These are phyloP conservation scores for Wolfiporia cocos DNA, from an alignment of 1,284 basidiomycete genomes.

Conservation along the genomic window DNA sequence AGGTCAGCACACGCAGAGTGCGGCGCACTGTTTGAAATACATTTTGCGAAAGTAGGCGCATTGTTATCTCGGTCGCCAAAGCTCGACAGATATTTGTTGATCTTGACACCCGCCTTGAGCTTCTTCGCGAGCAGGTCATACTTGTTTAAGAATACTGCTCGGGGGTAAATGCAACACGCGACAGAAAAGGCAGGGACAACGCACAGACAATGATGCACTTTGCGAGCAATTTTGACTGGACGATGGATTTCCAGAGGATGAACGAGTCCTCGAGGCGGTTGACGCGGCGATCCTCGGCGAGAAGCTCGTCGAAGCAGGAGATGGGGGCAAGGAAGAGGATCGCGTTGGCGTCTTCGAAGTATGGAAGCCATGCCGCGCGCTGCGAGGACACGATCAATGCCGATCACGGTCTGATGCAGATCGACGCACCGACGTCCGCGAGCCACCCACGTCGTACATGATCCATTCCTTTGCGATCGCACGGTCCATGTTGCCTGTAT, in stretches of 20 bases:
- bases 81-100: constrained; percentile 37
- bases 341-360: constrained; percentile 66
- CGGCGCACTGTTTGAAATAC: constrained; percentile 31
- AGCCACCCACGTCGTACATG: constrained; percentile 35
- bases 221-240: constrained; percentile 48
- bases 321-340: constrained; percentile 70
- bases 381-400: constrained; percentile 4
- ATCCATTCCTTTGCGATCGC: constrained; percentile 26
- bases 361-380: constrained; percentile 41
- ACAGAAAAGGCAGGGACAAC: neutral
- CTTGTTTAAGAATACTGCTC: constrained; percentile 57
- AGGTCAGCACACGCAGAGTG: neutral
- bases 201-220: constrained; percentile 44
- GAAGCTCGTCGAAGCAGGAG: constrained; percentile 58
- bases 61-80: constrained; percentile 60
- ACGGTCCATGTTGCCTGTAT: constrained; percentile 8
- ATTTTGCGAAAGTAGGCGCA: constrained; percentile 47
- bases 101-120: constrained; percentile 25
- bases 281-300: constrained; percentile 50
- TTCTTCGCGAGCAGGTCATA: constrained; percentile 44
- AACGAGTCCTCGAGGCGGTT: constrained; percentile 67
- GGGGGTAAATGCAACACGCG: neutral
- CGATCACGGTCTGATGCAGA: neutral
- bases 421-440: constrained; percentile 24
- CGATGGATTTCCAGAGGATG: constrained; percentile 55